A percentile compares a stretch with the other conserved stretches of the same genome.
phyloP scores from a whole-genome alignment of 768 basidiomycete species.

The Phanerodontia chrysosporium region DNA sequence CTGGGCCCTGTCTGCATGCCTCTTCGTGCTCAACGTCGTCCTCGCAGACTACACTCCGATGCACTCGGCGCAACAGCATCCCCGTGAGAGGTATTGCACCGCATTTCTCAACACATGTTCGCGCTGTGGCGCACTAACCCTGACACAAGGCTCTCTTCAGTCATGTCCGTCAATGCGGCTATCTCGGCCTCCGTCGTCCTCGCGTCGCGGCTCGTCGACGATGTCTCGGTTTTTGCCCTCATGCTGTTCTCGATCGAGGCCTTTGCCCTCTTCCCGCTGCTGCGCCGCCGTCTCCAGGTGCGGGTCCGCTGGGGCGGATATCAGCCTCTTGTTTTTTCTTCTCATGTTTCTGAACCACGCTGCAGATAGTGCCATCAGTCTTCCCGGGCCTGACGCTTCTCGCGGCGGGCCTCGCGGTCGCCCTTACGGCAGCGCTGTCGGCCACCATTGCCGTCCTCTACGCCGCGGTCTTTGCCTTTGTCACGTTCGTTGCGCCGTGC shows the following conservation, averaged over 20 bases:
- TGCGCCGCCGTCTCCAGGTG: constrained; percentile 73
- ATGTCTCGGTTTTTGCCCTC: constrained; percentile 85
- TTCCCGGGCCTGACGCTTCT: constrained; percentile 51
- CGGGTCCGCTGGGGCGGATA: no score
- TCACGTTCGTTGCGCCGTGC: constrained; percentile 71
- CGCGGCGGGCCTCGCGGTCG: constrained; percentile 47
- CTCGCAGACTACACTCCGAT: constrained; percentile 76
- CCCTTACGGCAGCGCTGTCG: constrained; percentile 52
- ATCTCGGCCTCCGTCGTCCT: constrained; percentile 91
- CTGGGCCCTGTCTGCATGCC: constrained; percentile 86
- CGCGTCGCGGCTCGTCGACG: constrained; percentile 81
- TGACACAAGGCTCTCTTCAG: constrained; percentile 62
- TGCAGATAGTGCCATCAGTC: constrained; percentile 21
- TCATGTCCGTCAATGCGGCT: constrained; percentile 86
- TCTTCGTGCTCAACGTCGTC: constrained; percentile 79
- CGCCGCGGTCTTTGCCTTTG: constrained; percentile 43
- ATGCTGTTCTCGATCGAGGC: constrained; percentile 78
- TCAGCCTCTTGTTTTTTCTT: no score
- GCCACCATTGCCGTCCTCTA: constrained; percentile 50
- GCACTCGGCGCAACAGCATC: constrained; percentile 33
- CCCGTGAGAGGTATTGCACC: constrained; percentile 54
- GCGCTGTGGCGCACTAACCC: constrained; percentile 10
- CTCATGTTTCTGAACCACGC: constrained; percentile 1
- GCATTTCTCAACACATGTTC: background rate
- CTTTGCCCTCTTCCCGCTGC: constrained; percentile 80